These are phyloP conservation scores for Russula griseocarnosa DNA, from an alignment of 768 basidiomycete species.

Conservation along the genomic window DNA sequence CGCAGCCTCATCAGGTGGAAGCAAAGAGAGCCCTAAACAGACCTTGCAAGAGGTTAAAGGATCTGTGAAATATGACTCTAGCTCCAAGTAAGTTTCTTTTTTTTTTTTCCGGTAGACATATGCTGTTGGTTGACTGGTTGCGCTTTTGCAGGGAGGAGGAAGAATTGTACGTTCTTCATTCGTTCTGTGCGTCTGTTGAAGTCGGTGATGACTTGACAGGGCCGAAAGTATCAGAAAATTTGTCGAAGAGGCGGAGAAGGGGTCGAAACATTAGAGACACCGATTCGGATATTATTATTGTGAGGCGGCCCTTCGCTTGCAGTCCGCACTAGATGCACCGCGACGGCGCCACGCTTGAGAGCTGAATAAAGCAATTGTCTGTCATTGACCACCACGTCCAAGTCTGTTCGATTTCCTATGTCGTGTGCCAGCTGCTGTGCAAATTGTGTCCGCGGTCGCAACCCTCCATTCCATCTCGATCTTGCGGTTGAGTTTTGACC, in stretches of 20 bases:
- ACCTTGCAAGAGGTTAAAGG: constrained; percentile 52
- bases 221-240: constrained; percentile 72
- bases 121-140: constrained; percentile 4
- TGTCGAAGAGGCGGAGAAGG: constrained; percentile 80
- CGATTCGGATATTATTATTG: constrained; percentile 35
- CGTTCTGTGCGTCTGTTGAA: constrained; percentile 18
- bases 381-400: background rate
- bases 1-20: constrained; percentile 54
- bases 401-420: background rate
- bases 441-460: background rate
- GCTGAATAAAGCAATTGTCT: constrained; percentile 7
- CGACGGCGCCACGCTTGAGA: background rate
- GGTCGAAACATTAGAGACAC: constrained; percentile 41
- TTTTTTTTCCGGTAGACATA: constrained; percentile 29
- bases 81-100: constrained; percentile 54
- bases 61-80: constrained; percentile 58
- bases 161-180: constrained; percentile 59
- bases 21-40: constrained; percentile 43
- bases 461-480: too few species aligned
- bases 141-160: constrained; percentile 69
- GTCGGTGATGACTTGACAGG: constrained; percentile 45
- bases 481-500: background rate
- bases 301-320: background rate
- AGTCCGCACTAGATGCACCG: constrained; percentile 1
- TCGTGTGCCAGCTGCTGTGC: background rate